Percentiles rank a stretch among this genome's conserved stretches.
Conservation (phyloP, 139 green algal genomes). For the Microglena sp. region DNA sequence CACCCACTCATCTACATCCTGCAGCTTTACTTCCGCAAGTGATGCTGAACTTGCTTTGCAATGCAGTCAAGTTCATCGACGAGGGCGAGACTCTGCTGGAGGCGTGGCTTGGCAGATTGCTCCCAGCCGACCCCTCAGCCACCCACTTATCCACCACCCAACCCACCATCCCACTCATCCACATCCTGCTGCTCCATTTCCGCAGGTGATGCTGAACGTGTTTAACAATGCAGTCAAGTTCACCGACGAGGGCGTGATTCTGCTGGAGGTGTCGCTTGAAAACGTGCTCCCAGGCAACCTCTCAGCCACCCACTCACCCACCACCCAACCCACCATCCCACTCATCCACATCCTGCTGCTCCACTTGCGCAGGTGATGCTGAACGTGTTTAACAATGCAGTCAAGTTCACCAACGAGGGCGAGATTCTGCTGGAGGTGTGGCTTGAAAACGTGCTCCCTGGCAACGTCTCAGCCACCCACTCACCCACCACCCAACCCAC, state of each 20-base stretch:
- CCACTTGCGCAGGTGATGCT: slow-evolving; percentile 49
- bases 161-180: neutral
- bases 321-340: neutral
- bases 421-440: slow-evolving; percentile 25
- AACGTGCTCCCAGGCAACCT: no score
- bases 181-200: no score
- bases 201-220: slow-evolving; percentile 74
- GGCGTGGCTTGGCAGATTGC: slow-evolving; percentile 40
- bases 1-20: no score
- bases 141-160: no score
- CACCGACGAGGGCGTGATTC: slow-evolving; percentile 42
- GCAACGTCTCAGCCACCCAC: no score
- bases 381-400: slow-evolving; percentile 79
- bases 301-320: neutral
- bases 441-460: neutral
- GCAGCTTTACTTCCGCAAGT: no score
- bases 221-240: slow-evolving; percentile 80
- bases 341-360: no score
- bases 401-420: slow-evolving; percentile 67
- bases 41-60: slow-evolving; percentile 62
- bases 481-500: neutral
- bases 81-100: slow-evolving; percentile 58
- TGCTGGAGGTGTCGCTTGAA: slow-evolving; percentile 15
- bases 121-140: no score
- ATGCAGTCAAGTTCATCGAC: slow-evolving; percentile 86